phyloP scores from a whole-genome alignment of 257 asterid genomes.

The Solanum arcanum region DNA sequence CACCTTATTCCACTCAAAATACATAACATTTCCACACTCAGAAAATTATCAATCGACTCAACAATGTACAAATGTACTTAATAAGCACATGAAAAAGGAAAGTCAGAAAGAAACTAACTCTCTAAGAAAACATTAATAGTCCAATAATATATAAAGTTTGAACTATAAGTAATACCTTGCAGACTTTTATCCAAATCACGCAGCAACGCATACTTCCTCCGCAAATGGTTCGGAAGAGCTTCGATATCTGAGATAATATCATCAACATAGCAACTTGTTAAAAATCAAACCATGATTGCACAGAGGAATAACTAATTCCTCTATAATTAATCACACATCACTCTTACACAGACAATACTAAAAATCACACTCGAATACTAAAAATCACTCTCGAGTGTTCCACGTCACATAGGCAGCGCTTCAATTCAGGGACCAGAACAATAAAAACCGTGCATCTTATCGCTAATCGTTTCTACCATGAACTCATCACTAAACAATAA shows the following conservation, averaged over 20 bases:
- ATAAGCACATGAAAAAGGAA: background rate
- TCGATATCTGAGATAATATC: slow-evolving; percentile 46
- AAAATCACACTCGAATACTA: background rate
- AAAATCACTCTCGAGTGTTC: background rate
- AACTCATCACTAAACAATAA: background rate
- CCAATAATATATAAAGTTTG: background rate
- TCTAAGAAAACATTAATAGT: background rate
- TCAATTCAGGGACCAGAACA: background rate
- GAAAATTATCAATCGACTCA: background rate
- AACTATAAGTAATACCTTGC: slow-evolving; percentile 41
- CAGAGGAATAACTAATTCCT: background rate
- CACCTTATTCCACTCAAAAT: background rate
- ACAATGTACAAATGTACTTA: background rate
- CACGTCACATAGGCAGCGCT: background rate
- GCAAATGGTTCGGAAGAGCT: slow-evolving; percentile 73
- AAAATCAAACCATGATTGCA: background rate
- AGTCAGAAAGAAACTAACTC: background rate
- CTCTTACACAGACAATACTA: background rate
- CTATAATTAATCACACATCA: background rate
- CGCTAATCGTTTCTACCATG: background rate
- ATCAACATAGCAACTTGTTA: background rate
- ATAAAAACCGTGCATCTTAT: background rate
- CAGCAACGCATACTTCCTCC: slow-evolving; percentile 69
- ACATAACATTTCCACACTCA: background rate
- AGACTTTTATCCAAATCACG: slow-evolving; percentile 82